Evolutionary conservation across 1,284 basidiomycete species (phyloP), one percentile per base, ranked within the genome.

Genomic region (Porodaedalea pini): DNA sequence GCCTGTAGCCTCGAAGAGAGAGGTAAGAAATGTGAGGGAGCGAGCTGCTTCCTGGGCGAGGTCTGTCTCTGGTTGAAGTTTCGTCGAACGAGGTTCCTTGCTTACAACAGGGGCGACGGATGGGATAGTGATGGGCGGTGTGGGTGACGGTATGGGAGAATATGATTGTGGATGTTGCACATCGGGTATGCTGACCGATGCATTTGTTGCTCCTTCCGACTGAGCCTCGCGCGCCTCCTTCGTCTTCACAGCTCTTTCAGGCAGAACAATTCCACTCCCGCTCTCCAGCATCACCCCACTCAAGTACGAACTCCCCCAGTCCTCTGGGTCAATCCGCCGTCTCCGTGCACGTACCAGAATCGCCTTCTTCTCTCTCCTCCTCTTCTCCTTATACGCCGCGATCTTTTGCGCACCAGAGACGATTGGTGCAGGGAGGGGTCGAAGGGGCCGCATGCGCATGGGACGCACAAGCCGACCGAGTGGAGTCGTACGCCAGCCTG

Each of bases 401-500:
- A 41, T 13, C 39, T 51, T 48, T 39, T 47, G 48, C 36, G 54
- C 48, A 34, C 32, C 43, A 25, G 49, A 43, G 4, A 54, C 57
- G 13, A 62, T 54, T 17, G 56, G 54, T 0, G 67, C 51, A 1
- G 69, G 72, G 10, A 90, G 69, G 7, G 86, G 86, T 31, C 75
- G 78, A 2, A 67, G 69, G 2, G 89, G 88, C 6, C 87, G 78
- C 80, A 88, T 88, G 43, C 80, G 77, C 62, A 87, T 73, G 1
- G 85, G 80, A 3, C 78, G 75, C 4, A 89, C 71, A n/a, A 89
- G 71, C 4, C 87, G 79, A 0, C 86, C 85, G 0, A 85, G 77
- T 2, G 81, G 70, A 0, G 86, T 88, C 39, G 81, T 78, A 51
- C 77, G 78, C 89, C 89, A 91, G 7, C 83, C 85, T 0, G 73